Conservation (phyloP, 2,329 filamentous ascomycete genomes). For the Escovopsis sp. region DNA sequence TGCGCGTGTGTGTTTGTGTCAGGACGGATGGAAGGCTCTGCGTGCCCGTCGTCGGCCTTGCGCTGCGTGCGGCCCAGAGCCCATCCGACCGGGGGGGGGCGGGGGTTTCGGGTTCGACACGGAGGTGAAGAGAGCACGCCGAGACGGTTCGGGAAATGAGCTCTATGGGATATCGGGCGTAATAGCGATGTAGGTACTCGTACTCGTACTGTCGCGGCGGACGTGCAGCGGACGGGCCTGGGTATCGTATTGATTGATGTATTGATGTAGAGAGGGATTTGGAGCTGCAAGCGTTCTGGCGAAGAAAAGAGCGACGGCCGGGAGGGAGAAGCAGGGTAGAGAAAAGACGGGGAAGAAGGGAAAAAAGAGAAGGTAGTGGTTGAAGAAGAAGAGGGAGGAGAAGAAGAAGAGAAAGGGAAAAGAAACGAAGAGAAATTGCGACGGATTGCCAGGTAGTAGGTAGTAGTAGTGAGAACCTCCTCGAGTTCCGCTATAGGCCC, state of each 20-base stretch:
- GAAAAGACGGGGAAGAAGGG: too few species aligned
- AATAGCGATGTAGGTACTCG: too few species aligned
- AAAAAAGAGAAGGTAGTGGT: not conserved
- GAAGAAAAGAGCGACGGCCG: too few species aligned
- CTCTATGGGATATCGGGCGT: too few species aligned
- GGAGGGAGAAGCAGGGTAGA: not conserved
- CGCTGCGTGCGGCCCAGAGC: conserved; percentile 1
- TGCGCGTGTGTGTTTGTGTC: conserved; percentile 15
- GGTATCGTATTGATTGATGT: not conserved
- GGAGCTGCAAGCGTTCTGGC: too few species aligned
- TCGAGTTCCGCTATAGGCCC: too few species aligned
- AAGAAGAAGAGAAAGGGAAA: not conserved
- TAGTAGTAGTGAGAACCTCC: not conserved
- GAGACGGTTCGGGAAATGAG: not conserved
- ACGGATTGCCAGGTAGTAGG: not conserved
- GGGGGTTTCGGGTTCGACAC: not conserved
- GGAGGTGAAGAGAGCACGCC: not conserved
- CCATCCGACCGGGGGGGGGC: not conserved
- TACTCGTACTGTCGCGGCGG: too few species aligned
- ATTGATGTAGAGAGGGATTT: too few species aligned
- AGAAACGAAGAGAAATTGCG: not conserved
- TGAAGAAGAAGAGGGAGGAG: too few species aligned
- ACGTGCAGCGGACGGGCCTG: too few species aligned
- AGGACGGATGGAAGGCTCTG: conserved; percentile 1
- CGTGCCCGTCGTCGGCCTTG: not conserved